These are phyloP conservation scores for Phytopythium delawarense DNA, from an alignment of 352 stramenopile species.

Conservation along the genomic window DNA sequence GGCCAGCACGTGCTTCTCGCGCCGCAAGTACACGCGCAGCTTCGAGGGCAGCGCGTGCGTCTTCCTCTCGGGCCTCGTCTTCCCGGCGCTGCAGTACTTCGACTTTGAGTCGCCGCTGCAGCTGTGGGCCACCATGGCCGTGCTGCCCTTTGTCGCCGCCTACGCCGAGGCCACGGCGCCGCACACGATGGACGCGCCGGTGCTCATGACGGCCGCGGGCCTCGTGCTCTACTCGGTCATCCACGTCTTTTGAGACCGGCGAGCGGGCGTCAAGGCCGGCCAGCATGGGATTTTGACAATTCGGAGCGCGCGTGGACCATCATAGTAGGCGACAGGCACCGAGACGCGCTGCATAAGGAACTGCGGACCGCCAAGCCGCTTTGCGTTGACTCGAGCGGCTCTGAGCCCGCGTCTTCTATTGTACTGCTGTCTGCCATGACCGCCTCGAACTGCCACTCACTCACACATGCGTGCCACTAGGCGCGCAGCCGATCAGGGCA, in stretches of 20 bases:
- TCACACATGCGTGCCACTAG: no score
- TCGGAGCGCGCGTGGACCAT: no score
- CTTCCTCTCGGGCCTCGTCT: conserved; percentile 69
- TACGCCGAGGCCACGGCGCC: conserved; percentile 80
- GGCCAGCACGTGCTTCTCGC: conserved; percentile 71
- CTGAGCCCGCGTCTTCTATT: no score
- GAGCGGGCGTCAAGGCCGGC: background rate
- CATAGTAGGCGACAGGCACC: no score
- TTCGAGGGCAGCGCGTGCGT: conserved; percentile 75
- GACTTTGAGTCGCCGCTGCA: conserved; percentile 79
- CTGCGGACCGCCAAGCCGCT: no score
- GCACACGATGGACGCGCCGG: conserved; percentile 83
- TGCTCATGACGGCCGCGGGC: conserved; percentile 79
- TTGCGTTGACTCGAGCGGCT: no score
- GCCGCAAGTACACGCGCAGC: conserved; percentile 76
- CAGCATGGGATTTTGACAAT: no score
- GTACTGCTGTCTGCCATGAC: no score
- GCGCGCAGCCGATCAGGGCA: background rate
- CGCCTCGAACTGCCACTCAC: no score
- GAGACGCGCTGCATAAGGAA: no score
- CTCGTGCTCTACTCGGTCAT: conserved; percentile 72
- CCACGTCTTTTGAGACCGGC: conserved; percentile 37
- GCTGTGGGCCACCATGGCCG: conserved; percentile 70
- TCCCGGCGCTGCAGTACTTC: conserved; percentile 70
- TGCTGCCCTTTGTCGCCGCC: conserved; percentile 74